Evolutionary conservation across 2,329 filamentous ascomycete genomes (phyloP), one percentile per base, ranked within the genome.

Genomic region (Rhynchosporium agropyri): DNA sequence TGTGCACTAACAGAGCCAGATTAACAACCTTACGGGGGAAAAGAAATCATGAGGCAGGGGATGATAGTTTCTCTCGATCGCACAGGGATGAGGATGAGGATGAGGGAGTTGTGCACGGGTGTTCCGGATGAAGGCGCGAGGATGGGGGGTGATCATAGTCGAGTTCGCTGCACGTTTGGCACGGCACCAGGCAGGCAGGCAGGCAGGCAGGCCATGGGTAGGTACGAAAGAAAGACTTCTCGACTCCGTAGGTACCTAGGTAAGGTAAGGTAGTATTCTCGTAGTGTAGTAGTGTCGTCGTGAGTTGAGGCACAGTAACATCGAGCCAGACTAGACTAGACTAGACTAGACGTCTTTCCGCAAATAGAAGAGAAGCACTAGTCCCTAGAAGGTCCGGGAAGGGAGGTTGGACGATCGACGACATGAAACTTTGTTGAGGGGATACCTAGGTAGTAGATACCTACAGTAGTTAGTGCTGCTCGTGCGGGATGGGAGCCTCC

Each of bases 161-260:
- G 57, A 53, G 20, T 48, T 58, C 58, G 48, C 40, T 53, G 51
- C 55, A 54, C 51, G 58, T 63, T 54, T 56, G 51, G 61, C 57
- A 48, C 46, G 20, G 20, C 20, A 20, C 20, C 20, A 20, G 20
- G 20, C 20, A 20, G 20, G 20, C 20, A 20, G 20, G 20, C 20
- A 20, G 20, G 20, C 20, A 20, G 20, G 20, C 20, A 20, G 20
- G 20, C 20, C 20, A 20, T 20, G 20, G 20, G 20, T 20, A 20
- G 20, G 20, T 20, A 20, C 20, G 20, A 20, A 20, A 20, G 20
- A 1, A 20, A 20, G 20, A 20, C 20, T 20, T 20, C 20, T 20
- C 20, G 20, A 20, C 20, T 20, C 20, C 20, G 20, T 1, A 20
- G 20, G 20, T 20, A 20, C 20, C 20, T 20, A 20, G 20, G 20